phyloP scores from a whole-genome alignment of 148 eudicot species.

The Cornus suecica region DNA sequence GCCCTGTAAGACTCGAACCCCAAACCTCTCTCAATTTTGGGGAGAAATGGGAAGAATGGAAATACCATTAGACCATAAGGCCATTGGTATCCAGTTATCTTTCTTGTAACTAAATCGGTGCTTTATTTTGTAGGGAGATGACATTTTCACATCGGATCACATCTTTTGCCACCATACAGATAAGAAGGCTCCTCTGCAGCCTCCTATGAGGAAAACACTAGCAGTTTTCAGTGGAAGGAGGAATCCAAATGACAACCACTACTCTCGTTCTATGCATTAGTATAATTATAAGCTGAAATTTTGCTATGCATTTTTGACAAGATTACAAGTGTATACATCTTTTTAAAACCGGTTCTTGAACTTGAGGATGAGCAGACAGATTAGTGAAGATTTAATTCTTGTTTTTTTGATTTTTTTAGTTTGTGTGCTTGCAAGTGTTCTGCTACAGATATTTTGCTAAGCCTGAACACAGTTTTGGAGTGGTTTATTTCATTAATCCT shows the following conservation, averaged over 20 bases:
- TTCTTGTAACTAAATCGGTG: neutral
- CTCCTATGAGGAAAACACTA: conserved; percentile 82
- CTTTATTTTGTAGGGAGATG: conserved; percentile 50
- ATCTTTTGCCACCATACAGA: conserved; percentile 60
- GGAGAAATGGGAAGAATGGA: too few relatives aligned
- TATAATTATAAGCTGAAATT: neutral
- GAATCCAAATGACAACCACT: conserved; percentile 93
- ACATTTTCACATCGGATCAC: conserved; percentile 46
- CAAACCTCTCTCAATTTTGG: too few relatives aligned
- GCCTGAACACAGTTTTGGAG: conserved; percentile 7
- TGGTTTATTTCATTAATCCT: neutral
- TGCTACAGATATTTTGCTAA: neutral
- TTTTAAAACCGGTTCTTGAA: neutral
- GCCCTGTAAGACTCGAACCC: too few relatives aligned
- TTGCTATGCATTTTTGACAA: neutral
- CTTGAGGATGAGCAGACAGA: neutral
- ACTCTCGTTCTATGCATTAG: conserved; percentile 60
- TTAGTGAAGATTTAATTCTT: neutral
- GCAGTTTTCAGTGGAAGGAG: conserved; percentile 83
- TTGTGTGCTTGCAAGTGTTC: neutral
- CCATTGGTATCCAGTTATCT: too few relatives aligned
- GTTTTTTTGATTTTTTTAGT: neutral
- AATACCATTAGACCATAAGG: too few relatives aligned
- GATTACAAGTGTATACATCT: too few relatives aligned
- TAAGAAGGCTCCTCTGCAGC: conserved; percentile 59